Evolutionary conservation across 1,284 basidiomycete species (phyloP).

Genomic region (Sanghuangporus weigelae): DNA sequence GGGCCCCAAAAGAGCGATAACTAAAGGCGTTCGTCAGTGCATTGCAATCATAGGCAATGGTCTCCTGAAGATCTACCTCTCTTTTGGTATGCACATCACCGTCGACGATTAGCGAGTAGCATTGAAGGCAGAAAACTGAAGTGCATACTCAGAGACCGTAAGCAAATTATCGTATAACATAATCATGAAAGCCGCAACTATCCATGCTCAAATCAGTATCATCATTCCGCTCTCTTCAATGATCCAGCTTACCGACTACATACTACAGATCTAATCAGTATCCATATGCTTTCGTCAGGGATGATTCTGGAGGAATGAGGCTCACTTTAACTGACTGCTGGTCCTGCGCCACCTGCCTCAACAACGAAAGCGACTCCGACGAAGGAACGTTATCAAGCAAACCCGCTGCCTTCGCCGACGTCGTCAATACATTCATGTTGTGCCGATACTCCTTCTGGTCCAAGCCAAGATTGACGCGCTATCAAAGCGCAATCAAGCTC

Average conservation of each 20-base stretch:
- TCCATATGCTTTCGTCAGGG: not conserved
- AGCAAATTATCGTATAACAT: conserved; percentile 13
- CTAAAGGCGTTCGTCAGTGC: not conserved
- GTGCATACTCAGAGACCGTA: conserved; percentile 1
- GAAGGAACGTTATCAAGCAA: not conserved
- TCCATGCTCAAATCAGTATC: not conserved
- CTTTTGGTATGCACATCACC: not conserved
- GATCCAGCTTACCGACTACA: not conserved
- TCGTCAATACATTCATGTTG: not conserved
- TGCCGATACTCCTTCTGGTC: not conserved
- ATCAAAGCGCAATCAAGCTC: not conserved
- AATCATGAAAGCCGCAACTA: conserved; percentile 1
- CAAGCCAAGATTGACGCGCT: not conserved
- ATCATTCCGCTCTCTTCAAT: not conserved
- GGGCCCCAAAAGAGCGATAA: conserved; percentile 5
- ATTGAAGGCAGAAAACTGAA: not conserved
- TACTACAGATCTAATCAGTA: not conserved
- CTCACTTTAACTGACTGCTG: conserved; percentile 4
- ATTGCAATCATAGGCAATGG: too few relatives aligned
- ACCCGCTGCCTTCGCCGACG: not conserved
- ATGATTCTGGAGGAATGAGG: not conserved
- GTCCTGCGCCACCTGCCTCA: not conserved
- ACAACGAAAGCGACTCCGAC: not conserved
- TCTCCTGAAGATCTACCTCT: not conserved
- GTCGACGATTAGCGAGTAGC: not conserved